Evolutionary conservation across 768 basidiomycete genomes (phyloP), one percentile per base, ranked within the genome.

Genomic region (Boletus sp.): DNA sequence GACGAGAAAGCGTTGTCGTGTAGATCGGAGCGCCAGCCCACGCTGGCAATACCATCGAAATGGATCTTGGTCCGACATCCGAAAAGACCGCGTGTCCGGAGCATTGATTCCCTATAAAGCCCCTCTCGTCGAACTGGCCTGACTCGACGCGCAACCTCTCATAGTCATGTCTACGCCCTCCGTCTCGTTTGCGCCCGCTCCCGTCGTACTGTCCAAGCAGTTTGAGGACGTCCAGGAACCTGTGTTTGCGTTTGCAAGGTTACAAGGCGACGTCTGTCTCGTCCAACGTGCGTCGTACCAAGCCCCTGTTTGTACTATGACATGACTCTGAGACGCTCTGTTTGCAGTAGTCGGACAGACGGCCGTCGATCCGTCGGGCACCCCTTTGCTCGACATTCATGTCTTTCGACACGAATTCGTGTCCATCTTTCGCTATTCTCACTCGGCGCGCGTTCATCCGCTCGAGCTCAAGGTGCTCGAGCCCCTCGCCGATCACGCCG

Each of bases 391-490:
- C 20, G 63, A 66, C 33, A 50, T 73, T 1, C 58, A 66, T 32
- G 40, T 73, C 50, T 73, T 73, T 56, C 61, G 65, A 17, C 83
- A 86, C 64, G 84, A 86, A 68, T 84, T 85, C 60, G 80, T 81
- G 67, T 80, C 81, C 60, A 86, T 86, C 50, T 86, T 86, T 63
- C 83, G 84, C 39, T 79, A 82, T 54, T 71, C 71, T 1, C 80
- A 85, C 58, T 80, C 82, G 12, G 61, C 76, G 2, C 77, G 82
- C 18, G 49, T 73, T 0, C 64, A 62, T 35, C 67, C 71, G 10
- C 59, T 59, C 17, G 71, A 73, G 50, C 76, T 86, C 14, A 74
- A 71, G 56, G 77, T 86, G 53, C 69, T 86, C 24, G 80, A 84
- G 65, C 64, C 71, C 30, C 80, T 86, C 40, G 75, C 80, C 30